Base-by-base conservation (phyloP, 2,329 filamentous ascomycete species). In the Gyromitra esculenta region DNA sequence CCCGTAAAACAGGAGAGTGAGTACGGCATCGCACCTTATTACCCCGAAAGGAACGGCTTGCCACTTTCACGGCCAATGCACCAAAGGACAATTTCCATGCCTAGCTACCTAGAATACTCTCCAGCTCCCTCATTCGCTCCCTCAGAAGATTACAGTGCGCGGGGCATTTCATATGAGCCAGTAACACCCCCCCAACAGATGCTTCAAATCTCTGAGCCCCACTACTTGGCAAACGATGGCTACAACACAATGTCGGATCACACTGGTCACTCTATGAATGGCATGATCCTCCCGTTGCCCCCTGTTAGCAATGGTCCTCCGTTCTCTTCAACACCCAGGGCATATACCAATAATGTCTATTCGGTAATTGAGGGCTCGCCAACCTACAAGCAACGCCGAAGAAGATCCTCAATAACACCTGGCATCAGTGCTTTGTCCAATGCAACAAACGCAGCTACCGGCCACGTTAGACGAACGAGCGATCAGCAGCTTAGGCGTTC, bases 141-240 rank as follows among this genome's bases (percentile, higher is more conserved):
- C n/a, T 98, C 96, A 0, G 96, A 98, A 83, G 95, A 98, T 83
- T 99, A 97, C 87, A 97, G 93, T 88, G 95, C 94, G 83, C 92
- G 96, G 74, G 96, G 94, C 66, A 90, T 98, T 82, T 98, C 95
- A 1, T 99, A 95, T 83, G 96, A 99, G 87, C 96, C 96, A 67
- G 90, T 99, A 81, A 99, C 96, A 0, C 96, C 96, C 75, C 96
- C 96, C 15, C 96, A 98, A 83, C 93, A 97, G 84, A 89, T 92
- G 13, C 85, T 96, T 75, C 90, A 89, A 78, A 91, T 97, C 76
- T 88, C 91, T 52, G 96, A 99, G 86, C 94, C 96, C 8, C 93
- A 96, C 8, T 99, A 98, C 86, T 97, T 99, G 83, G 93, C 95
- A 78, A 97, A 97, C 83, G 96, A 99, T 85, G 96, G 98, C 84